phyloP scores from a whole-genome alignment of 495 filamentous ascomycete species.

The Aspergillus bertholletiae region DNA sequence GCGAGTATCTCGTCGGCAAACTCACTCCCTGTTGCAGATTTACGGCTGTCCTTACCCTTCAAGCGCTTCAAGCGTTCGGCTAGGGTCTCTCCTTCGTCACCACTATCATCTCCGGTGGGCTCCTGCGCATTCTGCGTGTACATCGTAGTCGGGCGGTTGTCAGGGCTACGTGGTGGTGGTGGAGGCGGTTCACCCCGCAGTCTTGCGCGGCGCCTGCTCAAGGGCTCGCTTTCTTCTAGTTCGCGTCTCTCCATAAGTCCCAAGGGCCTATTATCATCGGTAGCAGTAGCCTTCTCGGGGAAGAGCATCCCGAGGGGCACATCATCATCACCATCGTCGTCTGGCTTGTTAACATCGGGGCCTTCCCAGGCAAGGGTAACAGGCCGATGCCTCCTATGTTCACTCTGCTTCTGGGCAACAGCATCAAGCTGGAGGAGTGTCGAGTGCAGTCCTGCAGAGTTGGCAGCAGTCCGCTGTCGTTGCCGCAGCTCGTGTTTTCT shows the following conservation, averaged over 20 bases:
- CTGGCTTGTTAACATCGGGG: constrained; percentile 37
- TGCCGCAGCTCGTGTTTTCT: constrained; percentile 80
- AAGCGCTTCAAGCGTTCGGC: constrained; percentile 71
- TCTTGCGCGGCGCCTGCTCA: constrained; percentile 74
- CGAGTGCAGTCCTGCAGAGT: constrained; percentile 72
- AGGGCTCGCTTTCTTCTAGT: constrained; percentile 86
- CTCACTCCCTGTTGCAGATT: constrained; percentile 63
- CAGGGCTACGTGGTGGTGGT: constrained; percentile 20
- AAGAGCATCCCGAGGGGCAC: constrained; percentile 83
- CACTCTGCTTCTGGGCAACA: constrained; percentile 81
- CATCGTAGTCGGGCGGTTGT: constrained; percentile 37
- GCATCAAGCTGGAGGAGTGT: constrained; percentile 89
- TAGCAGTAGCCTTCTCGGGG: constrained; percentile 52
- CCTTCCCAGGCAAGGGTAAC: constrained; percentile 91
- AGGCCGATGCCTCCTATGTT: constrained; percentile 66
- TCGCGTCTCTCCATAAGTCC: constrained; percentile 83
- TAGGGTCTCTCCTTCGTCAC: constrained; percentile 73
- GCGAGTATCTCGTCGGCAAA: constrained; percentile 78
- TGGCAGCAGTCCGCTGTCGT: constrained; percentile 65
- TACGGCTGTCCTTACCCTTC: constrained; percentile 46
- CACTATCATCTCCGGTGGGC: constrained; percentile 32
- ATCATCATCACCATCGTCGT: constrained; percentile 61
- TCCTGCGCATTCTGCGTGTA: constrained; percentile 24
- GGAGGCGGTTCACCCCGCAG: constrained; percentile 55
- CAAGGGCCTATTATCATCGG: constrained; percentile 63